Percentiles rank a stretch among this genome's conserved stretches.
Conservation (phyloP, 1,284 basidiomycete genomes). For the Trichosporon sp. region DNA sequence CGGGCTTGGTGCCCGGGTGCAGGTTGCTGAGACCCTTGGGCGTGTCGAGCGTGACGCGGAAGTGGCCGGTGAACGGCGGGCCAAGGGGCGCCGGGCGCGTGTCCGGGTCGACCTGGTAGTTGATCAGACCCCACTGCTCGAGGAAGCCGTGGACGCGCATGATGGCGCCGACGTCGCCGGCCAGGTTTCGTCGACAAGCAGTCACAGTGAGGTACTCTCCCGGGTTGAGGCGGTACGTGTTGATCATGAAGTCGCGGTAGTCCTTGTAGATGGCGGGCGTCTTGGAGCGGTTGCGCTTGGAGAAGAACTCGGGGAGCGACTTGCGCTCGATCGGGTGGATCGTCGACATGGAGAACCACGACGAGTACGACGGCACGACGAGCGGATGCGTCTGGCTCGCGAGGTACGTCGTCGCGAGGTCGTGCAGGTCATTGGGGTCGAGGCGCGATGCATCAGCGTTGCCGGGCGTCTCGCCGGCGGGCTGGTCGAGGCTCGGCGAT, state of each 20-base stretch:
- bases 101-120: conserved; percentile 98
- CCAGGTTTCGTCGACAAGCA: conserved; percentile 89
- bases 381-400: conserved; percentile 96
- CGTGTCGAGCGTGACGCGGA: conserved; percentile 94
- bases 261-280: conserved; percentile 98
- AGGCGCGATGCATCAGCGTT: conserved; percentile 29
- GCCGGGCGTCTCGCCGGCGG: conserved; percentile 20
- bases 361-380: conserved; percentile 93
- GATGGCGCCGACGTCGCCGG: conserved; percentile 96
- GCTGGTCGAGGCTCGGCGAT: conserved; percentile 13
- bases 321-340: conserved; percentile 89
- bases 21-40: conserved; percentile 86
- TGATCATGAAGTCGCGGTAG: conserved; percentile 99
- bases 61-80: conserved; percentile 97
- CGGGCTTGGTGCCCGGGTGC: conserved; percentile 74
- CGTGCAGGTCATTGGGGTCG: conserved; percentile 41
- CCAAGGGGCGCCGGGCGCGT: conserved; percentile 87
- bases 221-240: conserved; percentile 92
- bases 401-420: conserved; percentile 61
- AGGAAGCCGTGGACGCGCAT: conserved; percentile 99
- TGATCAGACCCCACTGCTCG: conserved; percentile 98
- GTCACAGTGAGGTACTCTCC: conserved; percentile 97
- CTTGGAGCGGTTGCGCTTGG: conserved; percentile 88
- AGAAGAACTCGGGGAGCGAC: conserved; percentile 97
- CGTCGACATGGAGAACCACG: conserved; percentile 95